Evolutionary conservation across 2,329 filamentous ascomycete species (phyloP), one percentile per base, ranked within the genome.

Genomic region (Penicillium glabrum): DNA sequence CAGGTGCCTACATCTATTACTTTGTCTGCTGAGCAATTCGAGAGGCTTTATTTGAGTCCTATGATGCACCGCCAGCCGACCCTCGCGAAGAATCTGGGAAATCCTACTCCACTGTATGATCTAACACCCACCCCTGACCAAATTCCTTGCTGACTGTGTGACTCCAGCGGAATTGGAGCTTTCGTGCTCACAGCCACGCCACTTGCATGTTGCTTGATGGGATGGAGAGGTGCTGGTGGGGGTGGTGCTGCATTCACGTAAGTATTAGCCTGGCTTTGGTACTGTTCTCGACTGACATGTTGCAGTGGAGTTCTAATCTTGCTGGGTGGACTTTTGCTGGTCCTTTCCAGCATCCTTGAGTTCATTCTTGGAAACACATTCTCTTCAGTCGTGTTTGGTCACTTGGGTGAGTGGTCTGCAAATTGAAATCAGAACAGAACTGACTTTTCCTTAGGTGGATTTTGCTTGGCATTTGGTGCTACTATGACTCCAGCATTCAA

Each of bases 291-390:
- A 31, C 46, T 47, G 16, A 51, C 50, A 11, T 19, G 3, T 33
- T 19, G 13, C 26, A 52, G 50, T 13, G 82, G 23, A 79, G 78
- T 5, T 69, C 74, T 1, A 82, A 75, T 79, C 64, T 84, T 82
- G 69, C 78, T 83, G 55, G 83, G 82, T 2, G 83, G 83, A 2
- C 65, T 84, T 8, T 75, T 85, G 53, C 77, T 84, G 72, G 66
- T 81, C 16, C 62, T 84, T 24, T 79, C 79, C 0, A 81, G 81
- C 21, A 63, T 86, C 1, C 74, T 85, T 37, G 84, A 86, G 65
- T 85, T 81, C 67, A 69, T 85, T 53, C 72, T 86, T 1, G 83
- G 83, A 37, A 85, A 86, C 66, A 86, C 82, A 5, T 86, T 86
- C 61, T 77, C 83, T 0, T 82, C 80, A 47, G 79, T 84, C 37